Percentiles rank a stretch among this genome's conserved stretches.
Conservation (phyloP, 2,329 filamentous ascomycete species). For the Cordyceps militaris region DNA sequence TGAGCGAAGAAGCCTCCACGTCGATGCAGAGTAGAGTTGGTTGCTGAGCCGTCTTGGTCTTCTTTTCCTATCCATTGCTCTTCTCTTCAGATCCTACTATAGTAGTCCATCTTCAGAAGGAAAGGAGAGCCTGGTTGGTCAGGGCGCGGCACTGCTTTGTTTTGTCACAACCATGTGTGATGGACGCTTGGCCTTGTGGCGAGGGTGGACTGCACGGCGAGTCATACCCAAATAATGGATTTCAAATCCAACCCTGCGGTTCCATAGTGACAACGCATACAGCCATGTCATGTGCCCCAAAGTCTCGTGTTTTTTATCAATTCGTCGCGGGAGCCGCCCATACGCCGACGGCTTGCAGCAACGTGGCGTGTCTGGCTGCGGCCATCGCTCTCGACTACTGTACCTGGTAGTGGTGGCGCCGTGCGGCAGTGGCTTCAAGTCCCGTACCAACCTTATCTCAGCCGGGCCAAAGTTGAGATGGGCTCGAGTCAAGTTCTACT, state of each 20-base stretch:
- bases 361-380: background rate
- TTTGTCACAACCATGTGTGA: background rate
- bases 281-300: background rate
- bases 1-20: background rate
- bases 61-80: background rate
- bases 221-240: background rate
- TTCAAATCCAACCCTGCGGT: background rate
- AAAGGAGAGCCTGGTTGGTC: background rate
- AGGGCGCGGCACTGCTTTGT: background rate
- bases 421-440: background rate
- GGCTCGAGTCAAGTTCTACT: background rate
- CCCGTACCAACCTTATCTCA: background rate
- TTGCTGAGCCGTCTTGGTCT: background rate
- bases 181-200: background rate
- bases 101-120: no score
- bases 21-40: no score
- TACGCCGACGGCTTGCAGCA: background rate
- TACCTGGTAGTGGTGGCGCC: no score
- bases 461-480: background rate
- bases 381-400: background rate
- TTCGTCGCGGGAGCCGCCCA: background rate
- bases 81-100: no score
- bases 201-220: background rate
- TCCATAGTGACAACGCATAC: background rate
- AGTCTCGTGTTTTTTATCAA: background rate